Evolutionary conservation across 352 stramenopile species (phyloP).

Genomic region (Pythium vanterpoolii): DNA sequence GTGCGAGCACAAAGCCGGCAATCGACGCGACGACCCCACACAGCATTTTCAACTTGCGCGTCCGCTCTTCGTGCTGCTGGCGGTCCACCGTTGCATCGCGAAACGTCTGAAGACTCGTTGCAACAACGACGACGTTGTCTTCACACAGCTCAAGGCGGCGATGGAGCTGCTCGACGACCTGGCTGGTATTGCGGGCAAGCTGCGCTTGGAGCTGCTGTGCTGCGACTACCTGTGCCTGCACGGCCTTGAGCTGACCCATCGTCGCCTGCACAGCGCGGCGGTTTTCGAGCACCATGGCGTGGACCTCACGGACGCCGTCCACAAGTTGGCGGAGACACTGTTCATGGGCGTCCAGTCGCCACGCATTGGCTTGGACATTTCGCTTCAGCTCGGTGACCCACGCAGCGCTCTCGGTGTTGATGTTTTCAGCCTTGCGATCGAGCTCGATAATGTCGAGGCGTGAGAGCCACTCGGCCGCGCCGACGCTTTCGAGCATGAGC

Average conservation of each 20-base stretch:
- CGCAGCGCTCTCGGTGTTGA: constrained; percentile 33
- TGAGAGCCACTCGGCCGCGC: constrained; percentile 13
- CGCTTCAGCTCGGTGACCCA: constrained; percentile 37
- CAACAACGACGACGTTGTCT: constrained; percentile 19
- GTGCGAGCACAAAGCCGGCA: constrained; percentile 24
- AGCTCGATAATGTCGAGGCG: constrained; percentile 23
- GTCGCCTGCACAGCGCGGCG: constrained; percentile 8
- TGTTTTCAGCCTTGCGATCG: constrained; percentile 31
- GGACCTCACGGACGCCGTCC: constrained; percentile 13
- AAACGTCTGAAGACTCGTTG: constrained; percentile 16
- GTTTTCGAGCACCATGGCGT: constrained; percentile 20
- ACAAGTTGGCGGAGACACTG: constrained; percentile 18
- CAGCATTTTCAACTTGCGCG: constrained; percentile 23
- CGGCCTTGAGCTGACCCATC: background rate
- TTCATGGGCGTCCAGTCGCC: constrained; percentile 21
- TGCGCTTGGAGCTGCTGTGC: constrained; percentile 8
- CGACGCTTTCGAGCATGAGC: constrained; percentile 26
- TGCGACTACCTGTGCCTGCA: constrained; percentile 9
- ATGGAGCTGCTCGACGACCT: constrained; percentile 14
- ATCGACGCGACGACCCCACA: constrained; percentile 22
- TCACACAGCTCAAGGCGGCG: constrained; percentile 16
- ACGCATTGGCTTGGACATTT: constrained; percentile 21
- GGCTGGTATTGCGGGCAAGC: constrained; percentile 6
- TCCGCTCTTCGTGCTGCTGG: constrained; percentile 20
- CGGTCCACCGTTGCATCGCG: constrained; percentile 10